Percentiles rank a stretch among this genome's conserved stretches.
Conservation (phyloP, 1,284 basidiomycete genomes). For the Trichosporon sp. region DNA sequence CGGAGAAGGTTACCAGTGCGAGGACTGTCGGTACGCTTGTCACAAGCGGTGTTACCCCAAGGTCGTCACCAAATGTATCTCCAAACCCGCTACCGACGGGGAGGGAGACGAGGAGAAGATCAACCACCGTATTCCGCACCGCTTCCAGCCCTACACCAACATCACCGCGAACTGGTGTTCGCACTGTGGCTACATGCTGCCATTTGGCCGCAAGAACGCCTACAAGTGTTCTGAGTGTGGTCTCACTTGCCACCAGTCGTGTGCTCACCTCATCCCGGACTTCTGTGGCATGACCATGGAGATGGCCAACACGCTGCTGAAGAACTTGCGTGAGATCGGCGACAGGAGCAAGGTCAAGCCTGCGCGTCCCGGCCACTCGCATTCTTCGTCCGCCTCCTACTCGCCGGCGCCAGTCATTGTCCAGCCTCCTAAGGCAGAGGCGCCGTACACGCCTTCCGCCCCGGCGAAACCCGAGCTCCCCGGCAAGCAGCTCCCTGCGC, state of each 20-base stretch:
- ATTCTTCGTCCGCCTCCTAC: constrained; percentile 36
- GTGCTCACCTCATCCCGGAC: constrained; percentile 96
- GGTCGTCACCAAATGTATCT: constrained; percentile 99
- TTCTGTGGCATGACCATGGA: constrained; percentile 99
- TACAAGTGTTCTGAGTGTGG: constrained; percentile 94
- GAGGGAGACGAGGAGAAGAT: constrained; percentile 98
- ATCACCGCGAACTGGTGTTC: constrained; percentile 99
- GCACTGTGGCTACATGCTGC: constrained; percentile 98
- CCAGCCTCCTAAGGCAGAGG: constrained; percentile 16
- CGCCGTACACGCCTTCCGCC: constrained; percentile 57
- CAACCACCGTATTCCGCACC: constrained; percentile 98
- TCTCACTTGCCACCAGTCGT: constrained; percentile 96
- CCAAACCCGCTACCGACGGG: constrained; percentile 87
- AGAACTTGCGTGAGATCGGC: constrained; percentile 73
- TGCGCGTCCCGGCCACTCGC: constrained; percentile 40
- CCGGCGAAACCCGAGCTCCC: constrained; percentile 35
- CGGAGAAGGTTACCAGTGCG: constrained; percentile 96
- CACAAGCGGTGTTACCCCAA: constrained; percentile 99
- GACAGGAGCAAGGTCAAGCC: constrained; percentile 34
- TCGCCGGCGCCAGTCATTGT: constrained; percentile 18
- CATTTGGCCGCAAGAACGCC: constrained; percentile 94
- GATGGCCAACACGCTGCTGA: constrained; percentile 90
- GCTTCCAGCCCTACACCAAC: constrained; percentile 96
- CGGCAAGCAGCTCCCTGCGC: constrained; percentile 54
- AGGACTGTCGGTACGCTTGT: constrained; percentile 98